phyloP scores from a whole-genome alignment of 2,329 filamentous ascomycete species.

The Rhinocladiella similis region DNA sequence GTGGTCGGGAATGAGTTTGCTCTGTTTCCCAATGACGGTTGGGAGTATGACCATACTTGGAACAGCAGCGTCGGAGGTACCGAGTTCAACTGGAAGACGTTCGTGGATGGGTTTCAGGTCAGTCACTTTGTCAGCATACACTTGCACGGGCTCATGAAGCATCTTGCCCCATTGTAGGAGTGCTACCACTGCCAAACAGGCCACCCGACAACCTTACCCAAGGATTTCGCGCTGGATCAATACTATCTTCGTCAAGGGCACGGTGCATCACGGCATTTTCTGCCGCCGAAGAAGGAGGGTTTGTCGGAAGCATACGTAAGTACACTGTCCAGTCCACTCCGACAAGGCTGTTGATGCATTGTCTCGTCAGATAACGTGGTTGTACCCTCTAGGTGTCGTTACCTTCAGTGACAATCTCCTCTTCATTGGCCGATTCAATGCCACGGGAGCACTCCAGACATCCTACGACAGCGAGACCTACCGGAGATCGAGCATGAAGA shows the following conservation, averaged over 20 bases:
- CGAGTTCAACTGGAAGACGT: constrained; percentile 60
- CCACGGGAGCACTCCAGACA: constrained; percentile 21
- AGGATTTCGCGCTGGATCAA: constrained; percentile 22
- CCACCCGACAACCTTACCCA: constrained; percentile 25
- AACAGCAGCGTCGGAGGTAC: constrained; percentile 50
- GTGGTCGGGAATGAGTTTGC: constrained; percentile 37
- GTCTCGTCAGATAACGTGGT: constrained; percentile 16
- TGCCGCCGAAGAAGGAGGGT: constrained; percentile 23
- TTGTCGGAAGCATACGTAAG: constrained; percentile 23
- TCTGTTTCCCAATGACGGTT: constrained; percentile 53
- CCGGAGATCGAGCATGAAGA: constrained; percentile 20
- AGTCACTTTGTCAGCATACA: neutral
- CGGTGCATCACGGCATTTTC: constrained; percentile 25
- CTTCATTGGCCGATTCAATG: constrained; percentile 26
- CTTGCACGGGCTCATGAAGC: too few species aligned
- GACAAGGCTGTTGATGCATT: too few species aligned
- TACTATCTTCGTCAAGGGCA: constrained; percentile 24
- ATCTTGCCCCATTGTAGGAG: constrained; percentile 7
- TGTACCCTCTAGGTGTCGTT: constrained; percentile 22
- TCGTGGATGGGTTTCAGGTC: constrained; percentile 26
- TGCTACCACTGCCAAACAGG: constrained; percentile 26
- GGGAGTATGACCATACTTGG: constrained; percentile 59
- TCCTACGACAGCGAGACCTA: constrained; percentile 28
- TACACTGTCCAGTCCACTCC: neutral
- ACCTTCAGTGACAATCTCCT: constrained; percentile 26